Evolutionary conservation across 1,284 basidiomycete genomes (phyloP), one percentile per base, ranked within the genome.

Genomic region (Rhodotorula sp.): DNA sequence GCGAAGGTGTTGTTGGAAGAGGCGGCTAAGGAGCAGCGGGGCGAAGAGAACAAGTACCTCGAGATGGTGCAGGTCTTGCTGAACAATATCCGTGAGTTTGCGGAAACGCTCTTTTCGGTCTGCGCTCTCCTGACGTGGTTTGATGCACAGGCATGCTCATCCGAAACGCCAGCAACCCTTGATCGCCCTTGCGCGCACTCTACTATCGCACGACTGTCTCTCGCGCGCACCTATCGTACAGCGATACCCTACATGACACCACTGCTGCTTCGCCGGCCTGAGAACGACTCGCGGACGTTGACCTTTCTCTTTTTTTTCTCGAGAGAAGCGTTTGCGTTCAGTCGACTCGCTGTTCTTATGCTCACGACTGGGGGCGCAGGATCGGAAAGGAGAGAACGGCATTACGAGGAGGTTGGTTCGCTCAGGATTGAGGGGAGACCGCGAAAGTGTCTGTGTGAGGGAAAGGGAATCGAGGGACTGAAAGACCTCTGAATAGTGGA

Each of bases 11-110:
- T 87, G n/a, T 74, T 86, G 58, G 79, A 79, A 15, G 82, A 83
- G 71, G 83, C 81, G 20, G 76, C 76, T 29, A 81, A 81, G 74
- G 78, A 80, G 49, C 78, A 74, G 59, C 49, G 71, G 30, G 82
- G 80, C 9, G 77, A 80, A 68, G 76, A 76, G 44, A 82, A 81
- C 69, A 19, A 59, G 53, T 84, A 82, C 71, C 81, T 84, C 70
- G 80, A 83, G 64, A 80, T 83, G 69, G 74, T 85, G 15, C 80
- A 81, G 66, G 81, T 81, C 49, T 80, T 83, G 53, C 73, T 85
- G 39, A 83, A 84, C 68, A 83, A 82, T 19, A 80, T 82, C n/a
- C 76, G 84, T 74, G 57, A 66, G 73, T 70, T 44, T 22, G n/a
- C n/a, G 20, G 34, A 24, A 29, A 22, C 17, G 2, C 36, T 48